A percentile compares a stretch with the other conserved stretches of the same genome.
Evolutionary conservation across 345 rosid species (phyloP).

Genomic region (Rhodamnia argentea): DNA sequence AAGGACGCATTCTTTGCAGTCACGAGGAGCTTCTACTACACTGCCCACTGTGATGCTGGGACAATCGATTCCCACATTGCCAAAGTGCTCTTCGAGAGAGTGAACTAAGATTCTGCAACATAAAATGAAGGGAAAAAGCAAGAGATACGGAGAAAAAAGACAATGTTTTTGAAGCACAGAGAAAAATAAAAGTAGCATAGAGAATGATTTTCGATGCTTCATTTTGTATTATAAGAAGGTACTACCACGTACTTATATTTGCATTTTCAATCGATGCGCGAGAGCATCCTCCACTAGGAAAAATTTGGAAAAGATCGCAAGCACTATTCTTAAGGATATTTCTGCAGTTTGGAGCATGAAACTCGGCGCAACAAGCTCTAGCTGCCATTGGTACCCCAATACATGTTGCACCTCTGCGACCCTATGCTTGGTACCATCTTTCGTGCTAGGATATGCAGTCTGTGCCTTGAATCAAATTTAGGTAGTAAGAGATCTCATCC

Average conservation of each 20-base stretch:
- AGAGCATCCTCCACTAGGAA: too few species aligned
- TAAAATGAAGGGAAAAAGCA: neutral
- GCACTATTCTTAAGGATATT: too few species aligned
- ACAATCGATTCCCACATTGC: slow-evolving; percentile 46
- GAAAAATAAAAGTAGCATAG: neutral
- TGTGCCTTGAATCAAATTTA: neutral
- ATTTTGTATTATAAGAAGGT: neutral
- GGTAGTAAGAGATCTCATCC: neutral
- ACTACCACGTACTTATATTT: too few species aligned
- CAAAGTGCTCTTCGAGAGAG: slow-evolving; percentile 61
- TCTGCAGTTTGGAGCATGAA: too few species aligned
- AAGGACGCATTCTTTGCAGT: slow-evolving; percentile 52
- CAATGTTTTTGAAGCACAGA: neutral
- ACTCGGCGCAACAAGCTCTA: too few species aligned
- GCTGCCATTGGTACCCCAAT: neutral
- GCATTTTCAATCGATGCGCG: too few species aligned
- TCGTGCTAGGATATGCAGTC: neutral
- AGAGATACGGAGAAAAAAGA: neutral
- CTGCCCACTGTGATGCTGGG: slow-evolving; percentile 39
- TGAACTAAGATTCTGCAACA: slow-evolving; percentile 1
- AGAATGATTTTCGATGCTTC: neutral
- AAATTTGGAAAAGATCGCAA: too few species aligned
- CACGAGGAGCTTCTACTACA: slow-evolving; percentile 60
- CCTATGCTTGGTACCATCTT: neutral
- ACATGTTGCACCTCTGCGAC: too few species aligned